Conservation (phyloP, 2,329 filamentous ascomycete genomes). For the Cercospora janseana region DNA sequence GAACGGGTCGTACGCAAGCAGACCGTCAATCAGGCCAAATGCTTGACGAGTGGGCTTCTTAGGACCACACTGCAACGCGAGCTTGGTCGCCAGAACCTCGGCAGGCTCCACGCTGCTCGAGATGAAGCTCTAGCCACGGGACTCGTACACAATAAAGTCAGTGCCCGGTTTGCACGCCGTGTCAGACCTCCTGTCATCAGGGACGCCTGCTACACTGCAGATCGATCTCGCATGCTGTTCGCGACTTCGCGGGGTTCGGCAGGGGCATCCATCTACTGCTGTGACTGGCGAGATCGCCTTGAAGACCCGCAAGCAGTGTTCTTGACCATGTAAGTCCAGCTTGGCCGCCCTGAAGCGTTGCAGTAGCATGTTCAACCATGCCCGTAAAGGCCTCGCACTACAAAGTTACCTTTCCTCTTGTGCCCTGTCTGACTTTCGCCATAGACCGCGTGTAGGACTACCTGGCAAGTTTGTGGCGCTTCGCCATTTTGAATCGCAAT, state of each 20-base stretch:
- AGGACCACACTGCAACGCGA: constrained; percentile 5
- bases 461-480: constrained; percentile 4
- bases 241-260: background rate
- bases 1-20: constrained; percentile 25
- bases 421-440: background rate
- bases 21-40: constrained; percentile 19
- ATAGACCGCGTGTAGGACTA: constrained; percentile 4
- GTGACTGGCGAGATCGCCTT: background rate
- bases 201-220: background rate
- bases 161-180: background rate
- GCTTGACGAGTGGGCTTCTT: background rate
- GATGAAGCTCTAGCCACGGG: constrained; percentile 2
- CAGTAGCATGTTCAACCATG: too few species aligned
- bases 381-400: background rate
- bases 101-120: background rate
- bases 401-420: background rate
- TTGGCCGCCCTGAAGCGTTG: too few species aligned
- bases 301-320: background rate
- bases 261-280: background rate
- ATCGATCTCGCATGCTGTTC: constrained; percentile 5
- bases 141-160: background rate
- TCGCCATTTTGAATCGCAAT: constrained; percentile 1
- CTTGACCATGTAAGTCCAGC: background rate
- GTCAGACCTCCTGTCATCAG: background rate
- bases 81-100: background rate